Base-by-base conservation (phyloP, 495 filamentous ascomycete species). In the Amorphotheca resinae region DNA sequence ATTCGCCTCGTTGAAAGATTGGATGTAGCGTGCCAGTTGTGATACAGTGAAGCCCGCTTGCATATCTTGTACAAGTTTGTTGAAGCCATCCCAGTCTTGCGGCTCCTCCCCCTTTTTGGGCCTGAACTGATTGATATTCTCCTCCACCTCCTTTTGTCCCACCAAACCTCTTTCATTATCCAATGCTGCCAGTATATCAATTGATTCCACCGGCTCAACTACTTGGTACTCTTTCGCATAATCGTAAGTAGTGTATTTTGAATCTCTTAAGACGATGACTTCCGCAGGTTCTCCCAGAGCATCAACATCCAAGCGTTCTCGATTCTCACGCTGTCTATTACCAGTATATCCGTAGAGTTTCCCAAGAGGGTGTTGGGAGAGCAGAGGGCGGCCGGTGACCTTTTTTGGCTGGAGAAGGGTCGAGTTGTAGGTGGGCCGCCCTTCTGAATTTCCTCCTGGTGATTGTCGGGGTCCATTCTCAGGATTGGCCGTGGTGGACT, bases 181-280 rank as follows among this genome's bases (percentile, higher is more conserved):
- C 8, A 70, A 35, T 2, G 58, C 46, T 12, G 46, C 51, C 33
- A 58, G 44, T 15, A 65, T 59, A 42, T 58, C 53, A 21, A 58
- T 49, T 22, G 33, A 37, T 34, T 54, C 39, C 26, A 28, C 15
- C 33, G 26, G 14, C 38, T 51, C 20, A 12, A 22, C 11, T 30
- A 11, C 46, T 22, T 32, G 33, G 26, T 14, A 22, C n/a, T 22
- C 30, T 3, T 1, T 16, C 17, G 18, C 4, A 25, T 38, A 35
- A 9, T 37, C 39, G 43, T 48, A 52, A 39, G 20, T 22, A 20
- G 33, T 46, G 21, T 50, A 34, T n/a, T 57, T 55, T 0, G 52
- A 48, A 18, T 65, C 60, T 46, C 55, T 61, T 48, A 73, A 54
- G 12, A 73, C 51, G 35, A 73, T 64, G 33, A 60, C 63, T 8